Base-by-base conservation (phyloP, 164 flowering plant genomes). In the Protea cynaroides region DNA sequence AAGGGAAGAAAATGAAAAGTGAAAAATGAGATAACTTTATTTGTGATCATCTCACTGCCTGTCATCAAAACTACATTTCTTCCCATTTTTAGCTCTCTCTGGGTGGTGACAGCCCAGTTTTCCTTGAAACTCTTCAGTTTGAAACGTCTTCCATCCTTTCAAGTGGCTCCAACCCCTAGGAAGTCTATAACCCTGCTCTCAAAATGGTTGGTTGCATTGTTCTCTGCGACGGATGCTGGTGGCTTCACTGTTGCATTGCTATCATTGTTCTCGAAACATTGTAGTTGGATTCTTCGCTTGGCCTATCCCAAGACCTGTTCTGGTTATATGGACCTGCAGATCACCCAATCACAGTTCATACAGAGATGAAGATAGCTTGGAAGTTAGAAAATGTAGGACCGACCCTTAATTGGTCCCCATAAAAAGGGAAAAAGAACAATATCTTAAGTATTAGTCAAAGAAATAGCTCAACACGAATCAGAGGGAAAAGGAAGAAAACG, bases 91-190 rank as follows among this genome's bases (percentile, higher is more conserved):
- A 9, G 8, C 46, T 8, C 8, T 49, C 17, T 18, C 52, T 12
- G 49, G 49, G 49, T 2, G 8, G 12, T 44, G 34, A 29, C 34
- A 29, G 34, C 34, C 5, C 34, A 29, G 34, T 29, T 29, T 29
- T 5, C 2, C 34, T 29, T 29, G 34, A 40, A 6, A 40, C 46
- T 3, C 10, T 12, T 40, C 46, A 40, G 46, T 40, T 40, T 40
- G 46, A 40, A 40, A 8, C 1, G 4, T 12, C 46, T 8, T 1
- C 59, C 43, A 24, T 51, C 17, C 52, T 19, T 51, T 84, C 76
- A 87, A 52, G 81, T 81, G 74, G 86, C 82, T 78, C 95, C 95
- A 18, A 88, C 88, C 63, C 95, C 95, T 65, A 86, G 95, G 67
- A 88, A 88, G 74, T 88, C 95, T 67, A 86, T 80, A 24, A 77